These are phyloP conservation scores for Dothidotthia symphoricarpi DNA, from an alignment of 2,329 filamentous ascomycete species.

Conservation along the genomic window DNA sequence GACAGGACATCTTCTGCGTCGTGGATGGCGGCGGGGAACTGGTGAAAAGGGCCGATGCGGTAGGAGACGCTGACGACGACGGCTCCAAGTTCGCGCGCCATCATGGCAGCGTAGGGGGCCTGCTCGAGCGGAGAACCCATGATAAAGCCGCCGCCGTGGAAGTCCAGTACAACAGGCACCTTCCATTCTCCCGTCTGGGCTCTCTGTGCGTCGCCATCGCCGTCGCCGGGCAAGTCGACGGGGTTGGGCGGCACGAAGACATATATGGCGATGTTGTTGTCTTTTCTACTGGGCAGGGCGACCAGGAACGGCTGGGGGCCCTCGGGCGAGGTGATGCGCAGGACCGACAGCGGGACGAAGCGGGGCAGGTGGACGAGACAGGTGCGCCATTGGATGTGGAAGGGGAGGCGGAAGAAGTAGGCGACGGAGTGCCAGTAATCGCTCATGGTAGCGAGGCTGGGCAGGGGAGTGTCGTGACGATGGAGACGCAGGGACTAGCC, in stretches of 20 bases:
- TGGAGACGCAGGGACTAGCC: too few species aligned
- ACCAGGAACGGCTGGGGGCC: slow-evolving; percentile 46
- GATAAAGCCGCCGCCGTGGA: slow-evolving; percentile 47
- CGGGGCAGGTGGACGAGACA: slow-evolving; percentile 40
- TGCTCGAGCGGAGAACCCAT: slow-evolving; percentile 47
- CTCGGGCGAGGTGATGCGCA: slow-evolving; percentile 42
- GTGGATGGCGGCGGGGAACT: slow-evolving; percentile 50
- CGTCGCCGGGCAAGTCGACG: slow-evolving; percentile 21
- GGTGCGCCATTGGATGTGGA: slow-evolving; percentile 39
- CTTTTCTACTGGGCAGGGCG: slow-evolving; percentile 42
- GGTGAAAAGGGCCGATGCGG: slow-evolving; percentile 48
- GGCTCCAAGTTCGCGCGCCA: slow-evolving; percentile 44
- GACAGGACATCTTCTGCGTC: slow-evolving; percentile 49
- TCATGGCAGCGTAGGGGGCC: slow-evolving; percentile 49
- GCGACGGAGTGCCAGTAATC: slow-evolving; percentile 30
- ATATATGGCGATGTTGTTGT: slow-evolving; percentile 42
- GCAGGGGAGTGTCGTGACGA: too few species aligned
- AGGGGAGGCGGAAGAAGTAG: slow-evolving; percentile 41
- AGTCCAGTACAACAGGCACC: slow-evolving; percentile 45
- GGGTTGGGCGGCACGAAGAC: slow-evolving; percentile 44
- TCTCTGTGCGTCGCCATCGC: slow-evolving; percentile 17
- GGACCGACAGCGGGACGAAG: slow-evolving; percentile 38
- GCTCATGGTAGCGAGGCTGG: slow-evolving; percentile 22
- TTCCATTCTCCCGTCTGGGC: slow-evolving; percentile 31
- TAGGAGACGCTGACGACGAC: slow-evolving; percentile 51